phyloP scores from a whole-genome alignment of 768 basidiomycete genomes.

The Agrocybe chaxingu region DNA sequence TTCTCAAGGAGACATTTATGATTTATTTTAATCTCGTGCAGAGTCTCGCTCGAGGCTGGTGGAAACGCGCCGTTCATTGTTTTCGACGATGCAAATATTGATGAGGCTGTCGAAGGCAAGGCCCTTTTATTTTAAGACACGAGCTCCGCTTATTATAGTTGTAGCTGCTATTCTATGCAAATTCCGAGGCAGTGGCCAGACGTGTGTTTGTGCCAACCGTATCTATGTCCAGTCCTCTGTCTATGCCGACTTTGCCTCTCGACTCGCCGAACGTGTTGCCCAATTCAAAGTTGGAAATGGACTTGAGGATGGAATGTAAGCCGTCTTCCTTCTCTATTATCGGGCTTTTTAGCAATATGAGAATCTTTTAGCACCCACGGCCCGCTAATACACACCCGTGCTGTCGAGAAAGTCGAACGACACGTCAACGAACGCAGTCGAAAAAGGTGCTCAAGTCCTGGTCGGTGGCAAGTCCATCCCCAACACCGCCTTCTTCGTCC shows the following conservation, averaged over 20 bases:
- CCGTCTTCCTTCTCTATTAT: conserved; percentile 3
- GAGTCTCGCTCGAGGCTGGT: conserved; percentile 80
- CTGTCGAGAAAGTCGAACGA: conserved; percentile 77
- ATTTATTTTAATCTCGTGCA: conserved; percentile 12
- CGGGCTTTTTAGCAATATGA: not conserved
- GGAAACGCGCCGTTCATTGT: conserved; percentile 97
- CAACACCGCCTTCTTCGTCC: conserved; percentile 68
- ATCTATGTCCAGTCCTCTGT: conserved; percentile 90
- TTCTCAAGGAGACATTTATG: not conserved
- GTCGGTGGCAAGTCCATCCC: conserved; percentile 79
- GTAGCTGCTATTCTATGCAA: conserved; percentile 73
- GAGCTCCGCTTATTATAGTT: not conserved
- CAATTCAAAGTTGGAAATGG: conserved; percentile 88
- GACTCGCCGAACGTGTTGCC: conserved; percentile 79
- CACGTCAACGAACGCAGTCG: conserved; percentile 91
- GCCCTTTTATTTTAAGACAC: conserved; percentile 6
- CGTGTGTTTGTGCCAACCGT: conserved; percentile 85
- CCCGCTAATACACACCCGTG: conserved; percentile 86
- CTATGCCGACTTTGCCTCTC: conserved; percentile 89
- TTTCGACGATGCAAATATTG: conserved; percentile 93
- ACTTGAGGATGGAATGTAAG: conserved; percentile 72
- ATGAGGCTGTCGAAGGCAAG: conserved; percentile 82
- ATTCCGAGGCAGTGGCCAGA: conserved; percentile 80
- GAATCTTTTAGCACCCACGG: conserved; percentile 75
- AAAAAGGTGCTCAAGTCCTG: conserved; percentile 82